Conservation (phyloP, 108 stramenopile genomes). For the Pseudonitzschia multistriata region DNA sequence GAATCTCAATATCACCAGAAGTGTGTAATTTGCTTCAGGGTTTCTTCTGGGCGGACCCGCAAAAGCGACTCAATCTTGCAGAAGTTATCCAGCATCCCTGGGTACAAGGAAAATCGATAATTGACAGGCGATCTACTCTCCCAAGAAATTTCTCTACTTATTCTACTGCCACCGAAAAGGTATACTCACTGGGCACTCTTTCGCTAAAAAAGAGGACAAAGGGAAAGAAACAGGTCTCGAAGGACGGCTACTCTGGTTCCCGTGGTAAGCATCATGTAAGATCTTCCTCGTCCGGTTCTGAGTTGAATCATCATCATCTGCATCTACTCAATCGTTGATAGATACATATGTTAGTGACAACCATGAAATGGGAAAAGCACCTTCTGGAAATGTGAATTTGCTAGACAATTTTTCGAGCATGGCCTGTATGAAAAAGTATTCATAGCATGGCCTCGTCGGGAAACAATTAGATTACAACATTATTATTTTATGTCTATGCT, state of each 20-base stretch:
- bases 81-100: conserved; percentile 81
- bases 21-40: conserved; percentile 77
- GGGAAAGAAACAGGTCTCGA: not conserved
- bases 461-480: not conserved
- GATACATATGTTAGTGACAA: not conserved
- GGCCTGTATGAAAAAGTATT: too few species aligned
- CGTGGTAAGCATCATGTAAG: not conserved
- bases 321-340: not conserved
- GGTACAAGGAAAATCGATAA: conserved; percentile 42
- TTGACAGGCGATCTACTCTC: not conserved
- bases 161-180: not conserved
- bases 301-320: not conserved
- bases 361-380: not conserved
- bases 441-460: too few species aligned
- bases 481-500: not conserved
- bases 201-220: not conserved
- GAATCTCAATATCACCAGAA: conserved; percentile 47
- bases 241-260: too few species aligned
- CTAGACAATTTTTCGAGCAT: too few species aligned
- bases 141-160: not conserved
- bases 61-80: conserved; percentile 58
- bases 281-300: not conserved
- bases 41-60: conserved; percentile 67
- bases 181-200: not conserved
- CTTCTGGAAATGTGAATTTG: not conserved